These are phyloP conservation scores for Zostera marina DNA, from an alignment of 116 monocot species.

Conservation along the genomic window DNA sequence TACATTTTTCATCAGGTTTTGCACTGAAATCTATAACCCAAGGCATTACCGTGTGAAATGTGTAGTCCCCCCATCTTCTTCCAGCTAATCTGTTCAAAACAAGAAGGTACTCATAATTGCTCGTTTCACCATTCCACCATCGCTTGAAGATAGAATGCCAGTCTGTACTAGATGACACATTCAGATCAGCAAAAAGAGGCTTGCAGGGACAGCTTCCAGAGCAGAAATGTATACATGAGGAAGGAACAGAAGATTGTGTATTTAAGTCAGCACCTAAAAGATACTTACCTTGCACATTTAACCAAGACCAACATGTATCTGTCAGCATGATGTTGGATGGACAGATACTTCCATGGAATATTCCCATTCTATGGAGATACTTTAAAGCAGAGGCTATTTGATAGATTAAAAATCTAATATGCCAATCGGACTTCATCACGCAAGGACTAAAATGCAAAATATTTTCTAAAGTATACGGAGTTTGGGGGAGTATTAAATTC, in stretches of 20 bases:
- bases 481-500: conserved; percentile 49
- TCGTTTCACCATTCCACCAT: conserved; percentile 87
- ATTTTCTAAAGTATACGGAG: conserved; percentile 56
- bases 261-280: conserved; percentile 10
- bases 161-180: conserved; percentile 27
- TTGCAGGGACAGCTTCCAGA: conserved; percentile 30
- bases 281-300: conserved; percentile 30
- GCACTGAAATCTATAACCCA: conserved; percentile 97
- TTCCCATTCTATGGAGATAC: conserved; percentile 55
- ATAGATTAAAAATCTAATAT: conserved; percentile 65
- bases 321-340: conserved; percentile 60
- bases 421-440: conserved; percentile 74
- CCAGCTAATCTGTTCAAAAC: conserved; percentile 86
- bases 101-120: conserved; percentile 94
- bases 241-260: conserved; percentile 12
- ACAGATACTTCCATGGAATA: conserved; percentile 57
- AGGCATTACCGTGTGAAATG: conserved; percentile 95
- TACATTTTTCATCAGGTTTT: conserved; percentile 69
- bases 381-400: conserved; percentile 64
- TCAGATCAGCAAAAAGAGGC: conserved; percentile 34
- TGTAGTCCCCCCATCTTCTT: conserved; percentile 92
- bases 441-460: conserved; percentile 68
- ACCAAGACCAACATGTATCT: conserved; percentile 64
- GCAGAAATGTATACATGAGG: conserved; percentile 11
- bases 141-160: conserved; percentile 53